These are phyloP conservation scores for Leishmania guyanensis DNA, from an alignment of 208 protist species.

Conservation along the genomic window DNA sequence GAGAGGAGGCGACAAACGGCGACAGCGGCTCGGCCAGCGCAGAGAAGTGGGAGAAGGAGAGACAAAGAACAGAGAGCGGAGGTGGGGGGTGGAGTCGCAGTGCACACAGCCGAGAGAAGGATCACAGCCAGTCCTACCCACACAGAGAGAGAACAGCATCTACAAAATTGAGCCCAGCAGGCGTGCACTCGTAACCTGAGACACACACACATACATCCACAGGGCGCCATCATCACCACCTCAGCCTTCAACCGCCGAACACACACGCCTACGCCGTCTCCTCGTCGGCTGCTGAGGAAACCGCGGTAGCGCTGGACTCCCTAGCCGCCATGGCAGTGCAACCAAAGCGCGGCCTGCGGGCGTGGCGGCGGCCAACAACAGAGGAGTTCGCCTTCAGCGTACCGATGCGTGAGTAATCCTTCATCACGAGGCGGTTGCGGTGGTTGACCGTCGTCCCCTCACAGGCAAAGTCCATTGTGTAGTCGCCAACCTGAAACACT, in stretches of 20 bases:
- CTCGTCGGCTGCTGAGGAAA: conserved; percentile 4
- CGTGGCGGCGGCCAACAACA: conserved; percentile 72
- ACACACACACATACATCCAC: conserved; percentile 2
- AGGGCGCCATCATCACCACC: not conserved
- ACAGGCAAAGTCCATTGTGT: conserved; percentile 77
- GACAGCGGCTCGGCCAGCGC: not conserved
- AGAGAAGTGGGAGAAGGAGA: not conserved
- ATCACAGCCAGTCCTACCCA: not conserved
- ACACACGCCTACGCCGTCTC: conserved; percentile 11
- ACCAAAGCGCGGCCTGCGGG: conserved; percentile 57
- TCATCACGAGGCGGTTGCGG: conserved; percentile 58
- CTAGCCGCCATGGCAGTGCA: conserved; percentile 19
- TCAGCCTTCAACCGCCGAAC: not conserved
- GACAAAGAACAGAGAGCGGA: not conserved
- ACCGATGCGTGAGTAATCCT: conserved; percentile 61
- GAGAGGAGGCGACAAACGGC: not conserved
- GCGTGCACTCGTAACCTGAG: not conserved
- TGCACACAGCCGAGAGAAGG: not conserved
- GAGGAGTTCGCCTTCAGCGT: conserved; percentile 63
- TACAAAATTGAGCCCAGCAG: not conserved
- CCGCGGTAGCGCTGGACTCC: conserved; percentile 1
- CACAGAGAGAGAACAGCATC: not conserved
- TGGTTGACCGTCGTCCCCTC: conserved; percentile 62
- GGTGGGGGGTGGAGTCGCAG: not conserved
- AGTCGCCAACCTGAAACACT: conserved; percentile 87